Evolutionary conservation across 176 grass and related monocot species (phyloP).

Genomic region (Stipa capillata): DNA sequence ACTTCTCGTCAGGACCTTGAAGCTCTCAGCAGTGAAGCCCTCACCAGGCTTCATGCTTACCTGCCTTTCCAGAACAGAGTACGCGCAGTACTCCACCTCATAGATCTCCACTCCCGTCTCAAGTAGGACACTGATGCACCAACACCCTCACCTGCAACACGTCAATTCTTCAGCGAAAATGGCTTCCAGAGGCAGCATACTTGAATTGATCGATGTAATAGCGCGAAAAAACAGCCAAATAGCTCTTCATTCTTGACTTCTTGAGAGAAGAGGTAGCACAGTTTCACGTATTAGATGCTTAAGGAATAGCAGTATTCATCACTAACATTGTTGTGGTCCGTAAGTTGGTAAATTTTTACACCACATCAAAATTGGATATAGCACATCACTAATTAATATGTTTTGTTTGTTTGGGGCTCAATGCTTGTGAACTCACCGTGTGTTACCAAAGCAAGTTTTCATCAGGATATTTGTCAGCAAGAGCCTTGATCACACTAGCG

Average conservation of each 20-base stretch:
- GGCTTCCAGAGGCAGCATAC: too few relatives aligned
- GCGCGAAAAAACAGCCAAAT: too few relatives aligned
- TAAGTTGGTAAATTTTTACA: too few relatives aligned
- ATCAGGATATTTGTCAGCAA: conserved; percentile 67
- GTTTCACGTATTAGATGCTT: too few relatives aligned
- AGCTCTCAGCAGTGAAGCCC: background rate
- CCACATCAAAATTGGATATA: too few relatives aligned
- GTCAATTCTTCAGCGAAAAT: background rate
- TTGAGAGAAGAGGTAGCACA: too few relatives aligned
- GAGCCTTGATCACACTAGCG: conserved; percentile 48
- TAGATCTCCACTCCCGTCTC: conserved; percentile 35
- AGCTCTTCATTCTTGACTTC: too few relatives aligned
- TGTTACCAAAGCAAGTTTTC: conserved; percentile 80
- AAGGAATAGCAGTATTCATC: too few relatives aligned
- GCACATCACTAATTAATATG: too few relatives aligned
- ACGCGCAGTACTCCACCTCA: conserved; percentile 63
- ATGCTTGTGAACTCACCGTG: conserved; percentile 43
- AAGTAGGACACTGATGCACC: conserved; percentile 51
- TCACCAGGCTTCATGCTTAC: background rate
- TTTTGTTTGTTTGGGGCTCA: background rate
- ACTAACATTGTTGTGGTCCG: too few relatives aligned
- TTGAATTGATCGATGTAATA: too few relatives aligned
- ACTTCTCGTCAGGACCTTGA: conserved; percentile 32
- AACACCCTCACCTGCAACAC: conserved; percentile 43
- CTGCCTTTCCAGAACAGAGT: conserved; percentile 42